Percentiles rank a stretch among this genome's conserved stretches.
Conservation (phyloP, 331 rosid genomes). For the Pyrus hybrid region DNA sequence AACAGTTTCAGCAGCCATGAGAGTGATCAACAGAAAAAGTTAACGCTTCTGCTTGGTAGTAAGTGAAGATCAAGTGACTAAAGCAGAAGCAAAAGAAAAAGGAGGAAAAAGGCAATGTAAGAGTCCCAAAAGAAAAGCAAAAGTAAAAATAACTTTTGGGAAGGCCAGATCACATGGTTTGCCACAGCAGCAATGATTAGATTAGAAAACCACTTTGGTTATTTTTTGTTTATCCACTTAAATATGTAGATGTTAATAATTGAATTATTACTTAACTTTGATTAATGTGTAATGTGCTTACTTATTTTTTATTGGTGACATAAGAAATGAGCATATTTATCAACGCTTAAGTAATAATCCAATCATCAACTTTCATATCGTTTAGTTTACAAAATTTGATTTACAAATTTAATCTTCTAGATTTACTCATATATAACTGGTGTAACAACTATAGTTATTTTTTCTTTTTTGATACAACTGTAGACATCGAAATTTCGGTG, state of each 20-base stretch:
- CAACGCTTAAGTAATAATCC: no score
- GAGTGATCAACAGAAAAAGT: constrained; percentile 19
- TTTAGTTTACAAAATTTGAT: no score
- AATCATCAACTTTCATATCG: no score
- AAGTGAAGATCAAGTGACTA: background rate
- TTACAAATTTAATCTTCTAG: rapidly evolving
- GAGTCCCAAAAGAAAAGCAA: constrained; percentile 30
- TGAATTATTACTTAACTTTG: no score
- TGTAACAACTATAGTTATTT: no score
- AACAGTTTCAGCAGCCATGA: constrained; percentile 65
- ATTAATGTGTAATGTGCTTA: no score
- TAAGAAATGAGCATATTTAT: no score
- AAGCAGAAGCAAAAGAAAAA: constrained; percentile 11
- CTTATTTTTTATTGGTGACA: no score
- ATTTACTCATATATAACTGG: no score
- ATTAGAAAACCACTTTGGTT: constrained; percentile 11
- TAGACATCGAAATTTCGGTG: no score
- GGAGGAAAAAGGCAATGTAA: constrained; percentile 39
- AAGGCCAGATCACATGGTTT: constrained; percentile 61
- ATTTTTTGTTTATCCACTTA: constrained; percentile 20
- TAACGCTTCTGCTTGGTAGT: background rate
- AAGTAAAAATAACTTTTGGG: constrained; percentile 8
- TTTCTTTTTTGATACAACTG: no score
- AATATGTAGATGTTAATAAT: background rate
- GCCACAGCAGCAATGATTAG: constrained; percentile 54